Evolutionary conservation across 116 monocot species (phyloP).

Genomic region (Dioscorea cayenensis): DNA sequence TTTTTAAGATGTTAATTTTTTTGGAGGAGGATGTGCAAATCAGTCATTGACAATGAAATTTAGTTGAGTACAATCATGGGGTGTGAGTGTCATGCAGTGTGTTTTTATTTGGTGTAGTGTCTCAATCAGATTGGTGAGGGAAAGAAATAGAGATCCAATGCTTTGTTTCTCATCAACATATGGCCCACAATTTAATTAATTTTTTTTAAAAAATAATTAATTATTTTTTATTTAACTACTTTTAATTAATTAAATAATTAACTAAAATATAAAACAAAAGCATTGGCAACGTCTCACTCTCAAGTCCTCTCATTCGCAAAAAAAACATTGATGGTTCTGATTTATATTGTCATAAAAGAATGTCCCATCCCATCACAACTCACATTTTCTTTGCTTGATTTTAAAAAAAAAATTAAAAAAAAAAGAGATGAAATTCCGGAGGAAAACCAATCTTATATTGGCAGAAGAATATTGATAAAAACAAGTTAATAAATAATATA

Average conservation of each 20-base stretch:
- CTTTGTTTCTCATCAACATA: background rate
- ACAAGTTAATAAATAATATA: no score
- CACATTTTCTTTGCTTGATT: background rate
- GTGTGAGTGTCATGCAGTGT: no score
- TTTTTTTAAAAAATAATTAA: background rate
- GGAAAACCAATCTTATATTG: no score
- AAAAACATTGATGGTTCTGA: no score
- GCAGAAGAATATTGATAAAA: no score
- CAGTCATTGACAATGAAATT: background rate
- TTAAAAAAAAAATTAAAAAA: no score
- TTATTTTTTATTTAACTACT: no score
- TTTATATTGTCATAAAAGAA: background rate
- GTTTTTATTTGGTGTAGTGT: background rate
- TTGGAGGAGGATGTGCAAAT: no score
- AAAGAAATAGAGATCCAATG: conserved; percentile 1
- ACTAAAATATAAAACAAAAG: background rate
- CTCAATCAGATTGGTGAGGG: background rate
- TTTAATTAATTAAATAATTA: background rate
- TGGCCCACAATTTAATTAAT: background rate
- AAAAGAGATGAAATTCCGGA: no score
- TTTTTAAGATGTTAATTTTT: background rate
- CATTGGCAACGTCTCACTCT: background rate
- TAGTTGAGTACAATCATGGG: background rate
- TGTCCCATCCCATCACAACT: background rate
- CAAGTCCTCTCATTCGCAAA: no score